These are phyloP conservation scores for Candida oleophila DNA, from an alignment of 805 yeast genomes.

Conservation along the genomic window DNA sequence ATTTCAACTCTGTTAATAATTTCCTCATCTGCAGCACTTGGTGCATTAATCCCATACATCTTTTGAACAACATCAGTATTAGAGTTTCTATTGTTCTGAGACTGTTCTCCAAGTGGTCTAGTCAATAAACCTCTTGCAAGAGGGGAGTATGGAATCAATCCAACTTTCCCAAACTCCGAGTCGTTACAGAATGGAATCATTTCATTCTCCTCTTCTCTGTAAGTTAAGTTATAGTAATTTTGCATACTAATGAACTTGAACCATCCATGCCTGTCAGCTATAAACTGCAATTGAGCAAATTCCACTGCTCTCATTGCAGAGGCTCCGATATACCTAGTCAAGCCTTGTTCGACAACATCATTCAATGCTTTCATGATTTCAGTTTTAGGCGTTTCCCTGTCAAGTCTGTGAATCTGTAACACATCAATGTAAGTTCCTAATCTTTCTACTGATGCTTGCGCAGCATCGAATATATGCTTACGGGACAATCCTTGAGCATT, in stretches of 20 bases:
- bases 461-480: constrained; percentile 49
- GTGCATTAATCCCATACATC: constrained; percentile 11
- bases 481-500: constrained; percentile 37
- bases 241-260: constrained; percentile 61
- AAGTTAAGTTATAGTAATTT: constrained; percentile 52
- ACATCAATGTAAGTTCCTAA: constrained; percentile 55
- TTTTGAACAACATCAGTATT: constrained; percentile 10
- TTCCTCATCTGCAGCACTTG: constrained; percentile 15
- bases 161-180: constrained; percentile 47
- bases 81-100: constrained; percentile 9
- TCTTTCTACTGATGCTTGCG: constrained; percentile 39
- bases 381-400: constrained; percentile 44
- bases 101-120: constrained; percentile 36
- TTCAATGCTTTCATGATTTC: constrained; percentile 60
- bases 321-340: constrained; percentile 59
- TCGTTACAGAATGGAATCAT: constrained; percentile 50
- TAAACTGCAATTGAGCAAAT: constrained; percentile 52
- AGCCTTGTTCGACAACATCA: constrained; percentile 47
- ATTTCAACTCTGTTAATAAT: constrained; percentile 47
- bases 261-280: constrained; percentile 59
- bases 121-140: constrained; percentile 54
- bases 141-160: constrained; percentile 63
- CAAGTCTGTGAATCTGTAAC: constrained; percentile 57
- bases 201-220: constrained; percentile 68
- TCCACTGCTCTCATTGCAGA: constrained; percentile 58